These are phyloP conservation scores for Hyphopichia buzzinii DNA, from an alignment of 1,139 yeast species.

Conservation along the genomic window DNA sequence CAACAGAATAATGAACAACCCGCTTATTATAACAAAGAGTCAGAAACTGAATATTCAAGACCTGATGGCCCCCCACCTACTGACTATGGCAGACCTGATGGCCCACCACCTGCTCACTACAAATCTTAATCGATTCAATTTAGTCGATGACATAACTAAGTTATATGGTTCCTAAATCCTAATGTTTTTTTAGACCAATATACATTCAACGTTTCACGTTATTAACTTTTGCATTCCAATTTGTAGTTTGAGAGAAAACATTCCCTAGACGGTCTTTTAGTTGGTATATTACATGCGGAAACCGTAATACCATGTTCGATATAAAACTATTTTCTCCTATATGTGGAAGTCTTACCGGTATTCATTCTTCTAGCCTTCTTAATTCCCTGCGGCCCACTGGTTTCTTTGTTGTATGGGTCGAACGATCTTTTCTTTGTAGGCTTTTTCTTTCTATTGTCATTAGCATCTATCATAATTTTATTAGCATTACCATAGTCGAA, in stretches of 20 bases:
- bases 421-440: constrained; percentile 48
- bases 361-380: constrained; percentile 42
- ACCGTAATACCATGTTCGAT: too few relatives aligned
- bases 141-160: too few relatives aligned
- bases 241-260: too few relatives aligned
- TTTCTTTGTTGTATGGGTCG: constrained; percentile 56
- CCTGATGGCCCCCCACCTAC: constrained; percentile 26
- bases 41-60: constrained; percentile 11
- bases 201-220: too few relatives aligned
- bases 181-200: too few relatives aligned
- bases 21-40: neutral
- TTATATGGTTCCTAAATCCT: too few relatives aligned
- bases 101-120: too few relatives aligned
- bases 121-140: too few relatives aligned
- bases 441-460: constrained; percentile 17
- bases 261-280: too few relatives aligned
- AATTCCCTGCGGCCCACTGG: constrained; percentile 51
- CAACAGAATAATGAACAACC: constrained; percentile 2
- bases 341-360: constrained; percentile 50
- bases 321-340: constrained; percentile 26
- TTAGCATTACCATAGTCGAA: constrained; percentile 52
- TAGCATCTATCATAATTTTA: constrained; percentile 38
- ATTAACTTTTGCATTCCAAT: too few relatives aligned
- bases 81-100: too few relatives aligned
- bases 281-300: too few relatives aligned